Evolutionary conservation across 805 yeast species (phyloP), one percentile per base, ranked within the genome.

Genomic region (Nakazawaea peltata): DNA sequence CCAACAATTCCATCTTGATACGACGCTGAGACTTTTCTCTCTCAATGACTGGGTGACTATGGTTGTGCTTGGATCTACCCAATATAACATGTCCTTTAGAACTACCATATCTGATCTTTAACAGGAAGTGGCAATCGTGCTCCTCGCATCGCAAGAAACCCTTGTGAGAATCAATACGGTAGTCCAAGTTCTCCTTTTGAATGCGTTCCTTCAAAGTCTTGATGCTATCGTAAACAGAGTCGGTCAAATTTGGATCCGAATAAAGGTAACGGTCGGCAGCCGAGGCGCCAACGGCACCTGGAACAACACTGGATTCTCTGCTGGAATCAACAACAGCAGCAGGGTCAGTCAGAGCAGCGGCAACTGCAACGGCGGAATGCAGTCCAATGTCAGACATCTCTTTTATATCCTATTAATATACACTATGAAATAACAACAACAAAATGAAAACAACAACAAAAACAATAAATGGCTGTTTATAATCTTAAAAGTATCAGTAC

Each of bases 91-190:
- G 23, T 4, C 39, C 39, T 14, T 30, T 36, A 13, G 31, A 21
- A 13, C 34, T 30, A 13, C 39, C 39, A 30, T 36, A 36, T 26
- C 39, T 30, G 18, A 36, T 36, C 17, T 36, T 36, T 18, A 36
- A 30, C 10, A 25, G 26, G 27, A 36, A 36, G 12, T 30, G 11
- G 21, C 39, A 36, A 2, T 19, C 27, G 6, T 31, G 39, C 25
- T 36, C 39, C 15, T 36, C 34, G 26, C 39, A 36, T 27, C 34
- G 30, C 18, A 36, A 30, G 15, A 36, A 36, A 3, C 39, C 39
- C 26, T 30, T 30, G 29, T 36, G 39, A 11, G 39, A 36, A 22
- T 36, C 39, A 14, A 36, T 36, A 17, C 24, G 25, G 14, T 26
- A 30, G 11, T 36, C 39, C 19, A 30, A 11, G 16, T 24, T 28